Evolutionary conservation across 331 rosid species (phyloP), one percentile per base, ranked within the genome.

Genomic region (Rosa hybrid): DNA sequence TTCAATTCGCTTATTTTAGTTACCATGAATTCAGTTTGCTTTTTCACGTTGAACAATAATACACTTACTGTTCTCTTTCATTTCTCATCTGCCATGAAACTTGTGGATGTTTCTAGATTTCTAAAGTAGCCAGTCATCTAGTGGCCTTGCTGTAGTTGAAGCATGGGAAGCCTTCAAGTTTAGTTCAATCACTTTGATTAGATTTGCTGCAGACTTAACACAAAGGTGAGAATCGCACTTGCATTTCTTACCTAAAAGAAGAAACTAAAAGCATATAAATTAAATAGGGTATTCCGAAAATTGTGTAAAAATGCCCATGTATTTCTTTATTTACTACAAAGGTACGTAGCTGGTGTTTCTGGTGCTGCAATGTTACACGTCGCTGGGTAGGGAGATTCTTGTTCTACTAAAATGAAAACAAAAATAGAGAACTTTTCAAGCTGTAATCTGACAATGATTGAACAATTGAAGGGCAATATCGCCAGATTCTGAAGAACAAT

Each of bases 361-460:
- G 71, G 71, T 67, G 48, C 71, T 34, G 45, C 7, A 39, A 67
- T 38, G 71, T 67, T 17, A 67, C 71, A 67, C 48, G 46, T 38
- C 16, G 48, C 48, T 14, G 71, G 14, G 45, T 34, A 8, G 16
- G 8, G 20, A 27, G 41, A 67, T 14, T 16, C 71, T 34, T 38
- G 5, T 38, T 62, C 44, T 38, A 30, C 23, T 3, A 16, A 67
- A 48, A 34, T 38, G 23, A 38, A 67, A 34, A 67, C 13, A 67
- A 38, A 34, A 7, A 38, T 34, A 38, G 21, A 17, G 71, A 67
- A 38, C 46, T 67, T 67, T 34, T 17, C 46, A 38, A 21, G 48
- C 45, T 16, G 48, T 17, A 17, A 67, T 17, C 48, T 17, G 71
- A 38, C 46, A 38, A 17, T 7, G 48, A 38, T 34, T 3, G 34